Evolutionary conservation across 306 rosid genomes (phyloP), one percentile per base, ranked within the genome.

Genomic region (Carpinus viminea): DNA sequence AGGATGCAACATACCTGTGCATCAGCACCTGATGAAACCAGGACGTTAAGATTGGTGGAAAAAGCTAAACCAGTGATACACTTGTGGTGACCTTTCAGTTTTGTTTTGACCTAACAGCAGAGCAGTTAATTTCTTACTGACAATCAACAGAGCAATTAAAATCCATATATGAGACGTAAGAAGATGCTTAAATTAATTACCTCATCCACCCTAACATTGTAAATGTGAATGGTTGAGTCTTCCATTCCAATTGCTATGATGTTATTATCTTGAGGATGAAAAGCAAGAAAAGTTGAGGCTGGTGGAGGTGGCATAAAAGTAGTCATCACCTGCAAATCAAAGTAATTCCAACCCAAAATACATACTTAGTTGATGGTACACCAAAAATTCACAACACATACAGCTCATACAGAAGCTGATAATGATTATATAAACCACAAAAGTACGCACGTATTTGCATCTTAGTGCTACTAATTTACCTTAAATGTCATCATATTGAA

Each of bases 181-280:
- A 10, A 70, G 11, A 70, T 43, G 20, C 54, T 71, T 36, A 69
- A 50, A 53, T 55, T 36, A 78, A 52, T 70, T 85, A 93, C 98
- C 98, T 91, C 98, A 79, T 85, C 92, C 77, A 87, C 89, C 84
- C 96, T 84, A 74, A 86, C 91, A 86, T 87, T 90, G 85, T 89
- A 93, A 65, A 93, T 93, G 68, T 87, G 89, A 80, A 93, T 93
- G 77, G 93, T 85, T 71, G 93, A 93, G 83, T 93, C 97, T 74
- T 86, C 96, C 98, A 93, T 93, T 79, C 97, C 97, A 54, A 91
- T 90, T 84, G 98, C 98, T 46, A 93, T 86, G 84, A 93, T 85
- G 87, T 93, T 93, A 86, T 93, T 93, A 93, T 93, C 96, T 78
- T 81, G 86, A 59, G 98, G 98, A 81, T 91, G 92, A 82, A 93